A percentile compares a stretch with the other conserved stretches of the same genome.
Evolutionary conservation across 352 stramenopile species (phyloP).

Genomic region (Thraustotheca clavata): DNA sequence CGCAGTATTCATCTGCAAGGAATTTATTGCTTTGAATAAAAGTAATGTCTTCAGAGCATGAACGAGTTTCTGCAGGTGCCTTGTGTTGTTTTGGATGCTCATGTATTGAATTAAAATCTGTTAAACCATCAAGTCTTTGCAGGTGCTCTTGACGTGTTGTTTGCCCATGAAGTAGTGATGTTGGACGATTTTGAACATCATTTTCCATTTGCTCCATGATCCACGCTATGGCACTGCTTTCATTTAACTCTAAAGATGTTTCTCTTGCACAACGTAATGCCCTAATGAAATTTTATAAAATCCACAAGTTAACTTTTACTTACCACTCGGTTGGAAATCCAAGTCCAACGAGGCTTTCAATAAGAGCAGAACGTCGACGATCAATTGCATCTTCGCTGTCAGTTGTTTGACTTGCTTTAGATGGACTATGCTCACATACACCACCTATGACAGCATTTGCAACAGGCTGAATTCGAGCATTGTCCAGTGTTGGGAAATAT

Average conservation of each 20-base stretch:
- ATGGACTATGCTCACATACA: slow-evolving; percentile 22
- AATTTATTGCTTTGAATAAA: neutral
- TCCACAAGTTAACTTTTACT: neutral
- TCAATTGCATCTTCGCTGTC: slow-evolving; percentile 23
- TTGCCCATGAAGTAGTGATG: neutral
- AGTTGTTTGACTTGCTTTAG: slow-evolving; percentile 14
- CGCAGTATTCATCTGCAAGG: slow-evolving; percentile 5
- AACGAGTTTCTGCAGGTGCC: neutral
- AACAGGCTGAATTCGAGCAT: slow-evolving; percentile 34
- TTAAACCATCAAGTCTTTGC: slow-evolving; percentile 7
- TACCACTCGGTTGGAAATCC: slow-evolving; percentile 79
- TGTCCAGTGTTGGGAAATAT: slow-evolving; percentile 31
- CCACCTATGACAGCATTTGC: slow-evolving; percentile 26
- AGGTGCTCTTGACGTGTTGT: neutral
- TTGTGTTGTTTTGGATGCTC: neutral
- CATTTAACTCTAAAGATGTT: slow-evolving; percentile 33
- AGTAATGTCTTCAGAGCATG: no score
- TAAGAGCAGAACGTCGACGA: slow-evolving; percentile 39
- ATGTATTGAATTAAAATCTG: neutral
- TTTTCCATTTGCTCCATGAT: slow-evolving; percentile 88
- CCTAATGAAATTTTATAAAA: slow-evolving; percentile 20
- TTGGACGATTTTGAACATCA: slow-evolving; percentile 30
- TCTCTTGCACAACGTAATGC: slow-evolving; percentile 50
- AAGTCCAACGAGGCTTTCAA: slow-evolving; percentile 70
- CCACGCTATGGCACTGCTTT: slow-evolving; percentile 76